A percentile compares a stretch with the other conserved stretches of the same genome.
phyloP scores from a whole-genome alignment of 108 stramenopile species.

The Skeletonema menzelii region DNA sequence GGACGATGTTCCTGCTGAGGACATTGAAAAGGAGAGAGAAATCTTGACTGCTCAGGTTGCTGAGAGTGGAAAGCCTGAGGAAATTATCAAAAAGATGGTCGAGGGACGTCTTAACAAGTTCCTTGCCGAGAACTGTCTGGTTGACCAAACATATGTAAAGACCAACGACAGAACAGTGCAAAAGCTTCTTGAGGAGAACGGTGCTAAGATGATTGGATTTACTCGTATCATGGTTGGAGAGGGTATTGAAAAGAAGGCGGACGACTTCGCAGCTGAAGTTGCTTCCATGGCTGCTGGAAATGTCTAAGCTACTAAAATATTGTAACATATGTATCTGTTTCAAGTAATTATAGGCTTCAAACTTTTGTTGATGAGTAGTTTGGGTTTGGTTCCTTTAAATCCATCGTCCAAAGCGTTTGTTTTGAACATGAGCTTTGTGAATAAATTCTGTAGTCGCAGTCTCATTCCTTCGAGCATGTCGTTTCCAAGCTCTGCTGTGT shows the following conservation, averaged over 20 bases:
- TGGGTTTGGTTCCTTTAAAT: neutral
- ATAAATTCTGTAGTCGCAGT: conserved; percentile 14
- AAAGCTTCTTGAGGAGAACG: conserved; percentile 68
- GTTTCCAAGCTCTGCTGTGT: conserved; percentile 27
- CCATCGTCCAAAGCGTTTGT: neutral
- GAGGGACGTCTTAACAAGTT: conserved; percentile 84
- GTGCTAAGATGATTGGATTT: conserved; percentile 78
- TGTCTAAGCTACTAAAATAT: conserved; percentile 3
- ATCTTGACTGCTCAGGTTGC: conserved; percentile 65
- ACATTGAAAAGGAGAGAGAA: conserved; percentile 69
- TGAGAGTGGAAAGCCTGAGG: conserved; percentile 77
- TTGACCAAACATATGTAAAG: conserved; percentile 78
- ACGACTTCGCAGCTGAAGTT: conserved; percentile 78
- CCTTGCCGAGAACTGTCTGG: conserved; percentile 72
- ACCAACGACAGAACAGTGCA: conserved; percentile 72
- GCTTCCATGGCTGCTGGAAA: conserved; percentile 68
- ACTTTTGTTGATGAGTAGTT: neutral
- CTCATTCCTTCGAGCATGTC: conserved; percentile 31
- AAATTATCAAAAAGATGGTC: conserved; percentile 86
- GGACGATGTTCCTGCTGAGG: conserved; percentile 77
- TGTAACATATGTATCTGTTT: neutral
- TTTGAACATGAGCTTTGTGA: conserved; percentile 20
- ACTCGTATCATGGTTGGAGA: conserved; percentile 75
- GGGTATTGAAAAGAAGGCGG: conserved; percentile 84
- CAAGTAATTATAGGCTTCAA: neutral